Conservation (phyloP, 2,329 filamentous ascomycete genomes). For the Cryphonectria naterciae region DNA sequence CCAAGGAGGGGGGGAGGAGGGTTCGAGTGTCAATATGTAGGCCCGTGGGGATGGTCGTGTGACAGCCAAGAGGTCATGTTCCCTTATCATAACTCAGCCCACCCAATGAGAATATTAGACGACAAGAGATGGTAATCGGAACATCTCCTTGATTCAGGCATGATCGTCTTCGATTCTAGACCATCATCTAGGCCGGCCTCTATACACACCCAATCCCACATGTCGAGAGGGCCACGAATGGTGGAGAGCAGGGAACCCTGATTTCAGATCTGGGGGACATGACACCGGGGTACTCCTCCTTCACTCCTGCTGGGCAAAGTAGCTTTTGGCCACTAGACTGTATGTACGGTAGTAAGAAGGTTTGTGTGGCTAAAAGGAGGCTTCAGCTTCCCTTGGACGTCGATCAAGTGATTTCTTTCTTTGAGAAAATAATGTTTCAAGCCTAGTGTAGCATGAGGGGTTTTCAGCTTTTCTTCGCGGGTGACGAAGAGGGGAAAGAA, state of each 20-base stretch:
- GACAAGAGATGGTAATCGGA: slow-evolving; percentile 2
- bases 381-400: background rate
- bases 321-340: background rate
- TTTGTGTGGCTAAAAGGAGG: background rate
- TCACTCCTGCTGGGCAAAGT: background rate
- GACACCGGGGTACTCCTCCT: background rate
- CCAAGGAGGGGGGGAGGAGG: background rate
- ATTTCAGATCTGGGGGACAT: background rate
- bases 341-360: background rate
- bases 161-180: background rate
- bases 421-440: background rate
- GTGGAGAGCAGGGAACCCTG: slow-evolving; percentile 1
- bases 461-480: background rate
- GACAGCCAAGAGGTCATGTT: background rate
- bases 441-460: background rate
- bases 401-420: background rate
- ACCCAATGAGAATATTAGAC: background rate
- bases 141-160: background rate
- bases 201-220: background rate
- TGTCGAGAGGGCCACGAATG: background rate
- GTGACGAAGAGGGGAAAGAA: background rate
- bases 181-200: background rate
- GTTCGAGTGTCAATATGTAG: background rate
- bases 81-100: background rate
- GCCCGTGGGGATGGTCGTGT: background rate